These are phyloP conservation scores for Beta vulgaris DNA, from an alignment of 148 eudicot genomes.

Conservation along the genomic window DNA sequence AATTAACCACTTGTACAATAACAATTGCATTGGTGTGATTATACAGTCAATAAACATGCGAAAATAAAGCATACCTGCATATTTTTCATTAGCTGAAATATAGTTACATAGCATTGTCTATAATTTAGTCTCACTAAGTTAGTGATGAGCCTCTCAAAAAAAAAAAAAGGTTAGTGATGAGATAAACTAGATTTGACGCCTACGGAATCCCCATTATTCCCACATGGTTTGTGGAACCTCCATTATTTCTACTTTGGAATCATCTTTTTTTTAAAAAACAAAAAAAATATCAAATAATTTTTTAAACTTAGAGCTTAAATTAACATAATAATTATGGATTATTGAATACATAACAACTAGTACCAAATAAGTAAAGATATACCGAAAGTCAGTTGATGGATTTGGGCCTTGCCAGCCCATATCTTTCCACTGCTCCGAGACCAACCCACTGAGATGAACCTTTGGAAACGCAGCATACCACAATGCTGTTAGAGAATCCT, in stretches of 20 bases:
- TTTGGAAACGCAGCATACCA: slow-evolving; percentile 76
- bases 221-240: background rate
- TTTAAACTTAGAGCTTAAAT: background rate
- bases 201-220: background rate
- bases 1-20: too few relatives aligned
- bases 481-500: slow-evolving; percentile 74
- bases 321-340: background rate
- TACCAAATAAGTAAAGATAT: background rate
- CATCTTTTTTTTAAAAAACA: too few relatives aligned
- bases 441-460: slow-evolving; percentile 56
- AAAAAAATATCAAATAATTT: background rate
- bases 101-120: too few relatives aligned
- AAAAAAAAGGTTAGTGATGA: background rate
- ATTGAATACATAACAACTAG: background rate
- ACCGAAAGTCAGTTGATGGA: slow-evolving; percentile 98
- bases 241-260: background rate
- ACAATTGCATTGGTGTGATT: too few relatives aligned
- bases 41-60: too few relatives aligned
- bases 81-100: too few relatives aligned
- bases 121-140: too few relatives aligned
- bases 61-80: too few relatives aligned
- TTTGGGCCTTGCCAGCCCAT: slow-evolving; percentile 99
- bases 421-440: slow-evolving; percentile 95
- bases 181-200: background rate
- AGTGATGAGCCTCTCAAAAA: too few relatives aligned